Conservation (phyloP, 2,329 filamentous ascomycete genomes). For the Cordyceps cateniannulata region DNA sequence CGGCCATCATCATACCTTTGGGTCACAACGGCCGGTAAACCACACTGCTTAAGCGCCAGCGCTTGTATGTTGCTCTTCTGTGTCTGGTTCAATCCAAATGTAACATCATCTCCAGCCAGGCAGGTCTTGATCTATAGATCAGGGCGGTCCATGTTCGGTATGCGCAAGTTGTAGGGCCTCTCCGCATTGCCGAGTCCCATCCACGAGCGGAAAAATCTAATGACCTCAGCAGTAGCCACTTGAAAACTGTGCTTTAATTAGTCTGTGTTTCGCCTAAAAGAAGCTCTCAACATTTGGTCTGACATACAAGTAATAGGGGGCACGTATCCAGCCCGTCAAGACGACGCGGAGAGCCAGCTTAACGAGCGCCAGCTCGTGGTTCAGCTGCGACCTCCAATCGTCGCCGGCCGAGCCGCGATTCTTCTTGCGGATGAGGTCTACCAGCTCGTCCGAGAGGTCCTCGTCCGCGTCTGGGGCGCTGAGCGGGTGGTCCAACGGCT, state of each 20-base stretch:
- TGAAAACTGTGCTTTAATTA: not conserved
- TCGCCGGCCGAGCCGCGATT: conserved; percentile 1
- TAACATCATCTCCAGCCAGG: too few species aligned
- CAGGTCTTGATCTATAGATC: not conserved
- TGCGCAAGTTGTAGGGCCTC: not conserved
- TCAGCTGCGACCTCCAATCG: not conserved
- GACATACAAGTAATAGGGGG: conserved; percentile 3
- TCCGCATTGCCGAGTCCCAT: conserved; percentile 3
- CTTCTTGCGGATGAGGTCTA: conserved; percentile 4
- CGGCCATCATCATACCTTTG: too few species aligned
- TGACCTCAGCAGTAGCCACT: not conserved
- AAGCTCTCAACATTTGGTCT: not conserved
- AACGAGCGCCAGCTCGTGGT: conserved; percentile 4
- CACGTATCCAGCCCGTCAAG: conserved; percentile 1
- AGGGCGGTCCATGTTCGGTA: conserved; percentile 7
- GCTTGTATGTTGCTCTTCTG: too few species aligned
- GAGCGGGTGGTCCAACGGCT: conserved; percentile 17
- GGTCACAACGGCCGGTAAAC: too few species aligned
- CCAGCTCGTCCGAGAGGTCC: conserved; percentile 19
- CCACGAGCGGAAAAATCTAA: conserved; percentile 2
- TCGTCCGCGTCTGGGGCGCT: conserved; percentile 20
- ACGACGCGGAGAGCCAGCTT: conserved; percentile 9
- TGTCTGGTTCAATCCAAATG: too few species aligned
- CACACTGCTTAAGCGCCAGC: too few species aligned
- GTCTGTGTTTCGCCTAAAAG: not conserved